Evolutionary conservation across 768 basidiomycete species (phyloP).

Genomic region (Lentinula sp.): DNA sequence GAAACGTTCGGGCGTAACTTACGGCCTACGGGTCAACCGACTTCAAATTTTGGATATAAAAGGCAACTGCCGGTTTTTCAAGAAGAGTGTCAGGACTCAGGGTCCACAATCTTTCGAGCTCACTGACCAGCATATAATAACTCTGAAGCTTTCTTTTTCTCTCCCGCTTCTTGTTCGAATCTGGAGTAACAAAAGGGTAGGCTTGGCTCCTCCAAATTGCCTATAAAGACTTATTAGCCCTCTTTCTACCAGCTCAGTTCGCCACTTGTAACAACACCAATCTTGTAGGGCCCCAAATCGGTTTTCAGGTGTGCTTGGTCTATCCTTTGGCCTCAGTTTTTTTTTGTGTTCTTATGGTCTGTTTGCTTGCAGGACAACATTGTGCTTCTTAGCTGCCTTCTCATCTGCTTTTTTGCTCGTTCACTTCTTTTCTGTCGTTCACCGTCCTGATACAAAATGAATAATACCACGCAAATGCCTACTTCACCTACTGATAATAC

Average conservation of each 20-base stretch:
- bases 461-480: conserved; percentile 63
- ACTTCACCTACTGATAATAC: conserved; percentile 69
- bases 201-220: conserved; percentile 13
- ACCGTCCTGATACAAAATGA: conserved; percentile 62
- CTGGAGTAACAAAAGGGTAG: conserved; percentile 46
- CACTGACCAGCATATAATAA: conserved; percentile 9
- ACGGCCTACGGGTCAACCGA: neutral
- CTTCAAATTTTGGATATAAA: conserved; percentile 1
- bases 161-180: conserved; percentile 12
- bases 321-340: conserved; percentile 14
- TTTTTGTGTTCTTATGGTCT: conserved; percentile 18
- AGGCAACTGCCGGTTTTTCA: conserved; percentile 1
- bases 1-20: neutral
- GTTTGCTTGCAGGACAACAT: conserved; percentile 41
- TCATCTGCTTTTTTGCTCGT: conserved; percentile 42
- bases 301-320: conserved; percentile 34
- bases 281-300: conserved; percentile 72
- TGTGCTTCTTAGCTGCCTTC: conserved; percentile 61
- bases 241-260: conserved; percentile 33
- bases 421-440: conserved; percentile 51
- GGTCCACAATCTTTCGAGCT: conserved; percentile 4
- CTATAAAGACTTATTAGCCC: conserved; percentile 13
- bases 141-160: conserved; percentile 5
- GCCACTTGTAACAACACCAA: conserved; percentile 72
- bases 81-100: neutral